A percentile compares a stretch with the other conserved stretches of the same genome.
phyloP scores from a whole-genome alignment of 1,139 yeast species.

The Candida glucosophila region DNA sequence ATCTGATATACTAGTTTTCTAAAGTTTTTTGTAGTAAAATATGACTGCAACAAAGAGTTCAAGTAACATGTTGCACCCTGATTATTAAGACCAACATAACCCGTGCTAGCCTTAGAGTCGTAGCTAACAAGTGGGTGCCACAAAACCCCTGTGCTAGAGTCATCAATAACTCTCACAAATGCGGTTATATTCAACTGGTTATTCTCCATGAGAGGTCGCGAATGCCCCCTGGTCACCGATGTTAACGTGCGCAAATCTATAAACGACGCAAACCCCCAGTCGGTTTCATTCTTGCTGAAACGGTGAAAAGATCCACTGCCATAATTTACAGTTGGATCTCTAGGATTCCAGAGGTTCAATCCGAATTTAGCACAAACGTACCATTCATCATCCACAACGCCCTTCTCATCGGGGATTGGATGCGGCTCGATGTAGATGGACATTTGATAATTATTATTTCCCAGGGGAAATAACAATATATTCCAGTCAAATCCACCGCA shows the following conservation, averaged over 20 bases:
- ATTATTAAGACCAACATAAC: conserved; percentile 85
- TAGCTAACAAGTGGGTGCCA: conserved; percentile 86
- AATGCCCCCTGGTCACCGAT: conserved; percentile 5
- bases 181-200: conserved; percentile 65
- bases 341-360: conserved; percentile 77
- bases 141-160: conserved; percentile 80
- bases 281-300: conserved; percentile 67
- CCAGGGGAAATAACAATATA: conserved; percentile 69
- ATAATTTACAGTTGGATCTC: conserved; percentile 51
- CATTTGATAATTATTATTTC: conserved; percentile 42
- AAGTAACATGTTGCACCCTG: conserved; percentile 98
- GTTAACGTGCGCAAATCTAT: conserved; percentile 48
- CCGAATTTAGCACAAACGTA: conserved; percentile 88
- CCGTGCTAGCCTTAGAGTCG: conserved; percentile 81
- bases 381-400: conserved; percentile 42
- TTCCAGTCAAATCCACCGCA: conserved; percentile 73
- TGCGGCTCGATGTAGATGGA: conserved; percentile 62
- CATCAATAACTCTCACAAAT: conserved; percentile 69
- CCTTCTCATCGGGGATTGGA: conserved; percentile 29
- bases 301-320: conserved; percentile 74
- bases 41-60: conserved; percentile 84
- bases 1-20: conserved; percentile 82
- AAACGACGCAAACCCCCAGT: conserved; percentile 92
- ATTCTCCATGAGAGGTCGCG: conserved; percentile 37
- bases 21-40: conserved; percentile 76